phyloP scores from a whole-genome alignment of 2,329 filamentous ascomycete species.

The Fusarium sp. region DNA sequence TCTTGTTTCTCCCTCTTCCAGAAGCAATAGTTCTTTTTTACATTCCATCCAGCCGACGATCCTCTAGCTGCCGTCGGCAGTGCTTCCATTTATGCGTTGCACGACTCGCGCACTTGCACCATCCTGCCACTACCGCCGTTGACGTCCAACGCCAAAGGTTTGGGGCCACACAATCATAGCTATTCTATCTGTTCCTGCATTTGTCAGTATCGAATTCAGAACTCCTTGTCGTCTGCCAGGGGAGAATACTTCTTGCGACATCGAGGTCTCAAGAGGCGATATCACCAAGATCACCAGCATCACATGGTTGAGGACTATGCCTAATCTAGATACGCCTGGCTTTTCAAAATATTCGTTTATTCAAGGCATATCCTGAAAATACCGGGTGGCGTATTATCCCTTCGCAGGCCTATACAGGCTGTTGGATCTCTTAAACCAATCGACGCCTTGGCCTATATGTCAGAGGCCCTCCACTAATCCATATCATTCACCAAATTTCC shows the following conservation, averaged over 20 bases:
- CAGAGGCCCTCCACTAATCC: not conserved
- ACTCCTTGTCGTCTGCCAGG: not conserved
- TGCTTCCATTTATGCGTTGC: conserved; percentile 13
- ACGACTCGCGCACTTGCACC: conserved; percentile 30
- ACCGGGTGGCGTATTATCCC: not conserved
- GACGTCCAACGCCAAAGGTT: conserved; percentile 12
- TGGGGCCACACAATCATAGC: conserved; percentile 1
- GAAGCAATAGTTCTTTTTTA: not conserved
- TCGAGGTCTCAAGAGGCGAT: not conserved
- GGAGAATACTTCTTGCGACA: not conserved
- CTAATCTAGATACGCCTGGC: conserved; percentile 6
- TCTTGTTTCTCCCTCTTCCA: not conserved
- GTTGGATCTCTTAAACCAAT: not conserved
- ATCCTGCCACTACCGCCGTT: conserved; percentile 8
- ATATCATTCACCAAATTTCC: not conserved
- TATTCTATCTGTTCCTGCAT: conserved; percentile 23
- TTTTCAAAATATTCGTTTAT: conserved; percentile 1
- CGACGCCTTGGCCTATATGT: not conserved
- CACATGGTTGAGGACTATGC: conserved; percentile 17
- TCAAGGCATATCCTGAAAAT: not conserved
- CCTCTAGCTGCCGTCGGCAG: conserved; percentile 16
- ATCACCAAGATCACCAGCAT: not conserved
- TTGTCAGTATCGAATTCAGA: not conserved
- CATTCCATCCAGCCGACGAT: conserved; percentile 16
- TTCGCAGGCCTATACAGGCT: not conserved